A percentile compares a stretch with the other conserved stretches of the same genome.
phyloP scores from a whole-genome alignment of 768 basidiomycete species.

The Coprinopsis marcescibilis region DNA sequence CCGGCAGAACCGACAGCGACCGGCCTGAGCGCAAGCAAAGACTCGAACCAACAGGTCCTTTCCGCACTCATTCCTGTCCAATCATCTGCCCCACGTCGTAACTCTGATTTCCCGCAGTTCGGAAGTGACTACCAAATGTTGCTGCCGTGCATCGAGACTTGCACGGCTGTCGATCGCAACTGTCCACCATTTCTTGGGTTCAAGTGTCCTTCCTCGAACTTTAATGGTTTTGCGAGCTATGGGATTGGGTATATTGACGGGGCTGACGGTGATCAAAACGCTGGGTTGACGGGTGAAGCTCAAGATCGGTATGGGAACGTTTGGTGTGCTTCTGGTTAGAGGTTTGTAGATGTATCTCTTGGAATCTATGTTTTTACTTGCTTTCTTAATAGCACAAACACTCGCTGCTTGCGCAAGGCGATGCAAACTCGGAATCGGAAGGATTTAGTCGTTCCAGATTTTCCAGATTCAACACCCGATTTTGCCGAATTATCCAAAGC shows the following conservation, averaged over 20 bases:
- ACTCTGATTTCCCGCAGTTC: conserved; percentile 41
- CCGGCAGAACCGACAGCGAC: conserved; percentile 27
- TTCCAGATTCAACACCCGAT: no score
- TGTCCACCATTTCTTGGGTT: conserved; percentile 74
- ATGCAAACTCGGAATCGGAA: no score
- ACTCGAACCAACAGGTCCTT: conserved; percentile 29
- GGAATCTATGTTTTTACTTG: no score
- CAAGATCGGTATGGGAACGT: conserved; percentile 72
- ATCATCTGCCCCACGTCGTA: conserved; percentile 29
- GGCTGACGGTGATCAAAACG: conserved; percentile 37
- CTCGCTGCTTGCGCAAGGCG: no score
- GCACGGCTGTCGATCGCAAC: conserved; percentile 64
- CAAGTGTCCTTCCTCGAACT: conserved; percentile 53
- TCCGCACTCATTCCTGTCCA: conserved; percentile 48
- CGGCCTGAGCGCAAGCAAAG: conserved; percentile 22
- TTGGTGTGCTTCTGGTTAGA: conserved; percentile 54
- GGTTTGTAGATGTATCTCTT: background rate
- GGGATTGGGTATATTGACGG: conserved; percentile 72
- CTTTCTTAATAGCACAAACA: no score
- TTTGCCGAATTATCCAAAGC: no score
- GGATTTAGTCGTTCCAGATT: no score
- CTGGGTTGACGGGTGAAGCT: conserved; percentile 46
- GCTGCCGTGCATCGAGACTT: conserved; percentile 76
- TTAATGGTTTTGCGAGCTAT: conserved; percentile 66
- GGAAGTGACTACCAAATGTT: conserved; percentile 49